These are phyloP conservation scores for Podaxis carcinomalis DNA, from an alignment of 768 basidiomycete genomes.

Conservation along the genomic window DNA sequence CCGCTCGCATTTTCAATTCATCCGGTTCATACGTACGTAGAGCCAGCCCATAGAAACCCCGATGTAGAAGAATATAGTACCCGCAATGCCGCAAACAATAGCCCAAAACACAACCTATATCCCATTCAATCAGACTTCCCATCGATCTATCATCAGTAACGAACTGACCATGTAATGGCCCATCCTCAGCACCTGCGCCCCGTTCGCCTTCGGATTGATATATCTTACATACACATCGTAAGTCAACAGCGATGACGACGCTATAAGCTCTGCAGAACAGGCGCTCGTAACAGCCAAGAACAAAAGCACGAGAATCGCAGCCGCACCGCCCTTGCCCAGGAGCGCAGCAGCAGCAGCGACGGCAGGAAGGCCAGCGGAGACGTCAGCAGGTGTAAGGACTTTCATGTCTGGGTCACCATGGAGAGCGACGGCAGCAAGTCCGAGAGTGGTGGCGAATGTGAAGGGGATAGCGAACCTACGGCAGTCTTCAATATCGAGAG, in stretches of 20 bases:
- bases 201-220: constrained; percentile 78
- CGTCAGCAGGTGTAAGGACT: constrained; percentile 49
- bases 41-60: constrained; percentile 94
- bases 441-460: constrained; percentile 81
- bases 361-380: constrained; percentile 86
- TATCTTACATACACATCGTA: constrained; percentile 87
- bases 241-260: constrained; percentile 78
- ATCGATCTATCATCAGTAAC: neutral
- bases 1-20: neutral
- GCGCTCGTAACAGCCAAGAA: constrained; percentile 81
- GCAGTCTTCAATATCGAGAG: neutral
- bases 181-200: constrained; percentile 62
- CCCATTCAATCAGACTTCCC: neutral
- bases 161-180: constrained; percentile 59
- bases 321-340: constrained; percentile 76
- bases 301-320: constrained; percentile 72
- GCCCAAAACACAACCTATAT: constrained; percentile 64
- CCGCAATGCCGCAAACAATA: constrained; percentile 76
- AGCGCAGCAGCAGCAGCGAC: constrained; percentile 81
- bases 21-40: constrained; percentile 57
- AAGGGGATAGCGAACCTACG: constrained; percentile 81
- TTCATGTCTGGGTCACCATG: constrained; percentile 52
- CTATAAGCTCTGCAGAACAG: constrained; percentile 87
- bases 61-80: constrained; percentile 84
- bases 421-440: constrained; percentile 84